Evolutionary conservation across 352 stramenopile genomes (phyloP).

Genomic region (Hyaloperonospora arabidopsidis): DNA sequence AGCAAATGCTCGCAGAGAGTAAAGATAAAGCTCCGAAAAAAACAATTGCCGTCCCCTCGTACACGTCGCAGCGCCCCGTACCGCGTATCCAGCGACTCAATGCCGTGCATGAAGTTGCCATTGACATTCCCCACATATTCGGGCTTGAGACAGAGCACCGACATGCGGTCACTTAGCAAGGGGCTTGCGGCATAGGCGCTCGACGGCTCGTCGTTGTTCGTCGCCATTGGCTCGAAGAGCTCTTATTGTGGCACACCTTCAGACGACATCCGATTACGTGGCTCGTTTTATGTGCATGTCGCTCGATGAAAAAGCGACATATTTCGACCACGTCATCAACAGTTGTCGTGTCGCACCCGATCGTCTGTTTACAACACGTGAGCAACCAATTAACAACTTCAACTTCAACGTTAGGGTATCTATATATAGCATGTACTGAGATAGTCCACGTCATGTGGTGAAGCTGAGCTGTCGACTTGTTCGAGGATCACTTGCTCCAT

Average conservation of each 20-base stretch:
- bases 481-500: slow-evolving; percentile 18
- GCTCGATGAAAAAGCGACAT: no score
- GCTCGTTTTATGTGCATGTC: no score
- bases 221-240: no score
- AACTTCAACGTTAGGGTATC: no score
- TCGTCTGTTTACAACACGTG: no score
- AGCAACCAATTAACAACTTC: no score
- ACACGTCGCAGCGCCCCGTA: slow-evolving; percentile 80
- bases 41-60: slow-evolving; percentile 88
- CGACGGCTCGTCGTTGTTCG: not conserved
- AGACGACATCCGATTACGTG: no score
- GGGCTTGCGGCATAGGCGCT: slow-evolving; percentile 21
- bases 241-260: no score
- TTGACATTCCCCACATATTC: slow-evolving; percentile 75
- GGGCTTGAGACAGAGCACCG: slow-evolving; percentile 44
- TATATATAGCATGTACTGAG: slow-evolving; percentile 8
- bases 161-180: slow-evolving; percentile 52
- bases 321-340: no score
- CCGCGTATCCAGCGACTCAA: slow-evolving; percentile 47
- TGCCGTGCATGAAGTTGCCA: slow-evolving; percentile 61
- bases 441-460: slow-evolving; percentile 20
- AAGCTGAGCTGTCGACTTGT: slow-evolving; percentile 6
- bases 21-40: slow-evolving; percentile 88
- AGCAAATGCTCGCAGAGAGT: slow-evolving; percentile 76
- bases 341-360: no score